These are phyloP conservation scores for Talaromyces amestolkiae DNA, from an alignment of 2,329 filamentous ascomycete species.

Conservation along the genomic window DNA sequence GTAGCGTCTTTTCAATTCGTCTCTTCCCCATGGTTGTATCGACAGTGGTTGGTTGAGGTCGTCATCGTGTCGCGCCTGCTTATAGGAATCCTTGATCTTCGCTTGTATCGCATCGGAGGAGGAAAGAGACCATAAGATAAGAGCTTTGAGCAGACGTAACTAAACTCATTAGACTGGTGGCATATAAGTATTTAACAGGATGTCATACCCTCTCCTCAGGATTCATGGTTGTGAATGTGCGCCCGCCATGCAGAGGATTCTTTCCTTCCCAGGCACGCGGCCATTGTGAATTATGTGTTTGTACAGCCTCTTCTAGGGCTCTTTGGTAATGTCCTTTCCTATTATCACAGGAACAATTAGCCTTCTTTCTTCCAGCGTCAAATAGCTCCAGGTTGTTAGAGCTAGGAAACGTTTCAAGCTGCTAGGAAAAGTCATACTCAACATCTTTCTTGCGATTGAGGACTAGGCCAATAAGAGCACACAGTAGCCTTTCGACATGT, in stretches of 20 bases:
- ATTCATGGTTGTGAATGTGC: constrained; percentile 77
- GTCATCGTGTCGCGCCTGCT: constrained; percentile 75
- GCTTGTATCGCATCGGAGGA: constrained; percentile 80
- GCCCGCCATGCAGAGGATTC: constrained; percentile 77
- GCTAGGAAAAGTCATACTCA: constrained; percentile 66
- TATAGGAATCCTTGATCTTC: constrained; percentile 84
- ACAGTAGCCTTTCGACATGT: constrained; percentile 82
- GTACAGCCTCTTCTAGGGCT: constrained; percentile 88
- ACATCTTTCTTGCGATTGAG: constrained; percentile 98
- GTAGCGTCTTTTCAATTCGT: constrained; percentile 88
- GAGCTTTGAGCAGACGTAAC: constrained; percentile 77
- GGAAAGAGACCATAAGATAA: constrained; percentile 84
- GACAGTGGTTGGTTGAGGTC: constrained; percentile 81
- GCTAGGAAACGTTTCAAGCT: not conserved
- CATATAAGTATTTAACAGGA: constrained; percentile 5
- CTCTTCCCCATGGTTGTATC: constrained; percentile 85
- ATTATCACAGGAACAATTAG: constrained; percentile 30
- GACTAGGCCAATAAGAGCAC: constrained; percentile 80
- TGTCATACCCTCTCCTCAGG: constrained; percentile 72
- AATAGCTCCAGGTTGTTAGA: not conserved
- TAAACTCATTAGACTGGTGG: constrained; percentile 38
- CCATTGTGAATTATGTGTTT: constrained; percentile 85
- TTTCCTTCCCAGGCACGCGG: constrained; percentile 75
- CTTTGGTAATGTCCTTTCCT: constrained; percentile 91
- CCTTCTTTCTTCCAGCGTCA: constrained; percentile 18